phyloP scores from a whole-genome alignment of 495 filamentous ascomycete species.

The Parathielavia hyrcaniae region DNA sequence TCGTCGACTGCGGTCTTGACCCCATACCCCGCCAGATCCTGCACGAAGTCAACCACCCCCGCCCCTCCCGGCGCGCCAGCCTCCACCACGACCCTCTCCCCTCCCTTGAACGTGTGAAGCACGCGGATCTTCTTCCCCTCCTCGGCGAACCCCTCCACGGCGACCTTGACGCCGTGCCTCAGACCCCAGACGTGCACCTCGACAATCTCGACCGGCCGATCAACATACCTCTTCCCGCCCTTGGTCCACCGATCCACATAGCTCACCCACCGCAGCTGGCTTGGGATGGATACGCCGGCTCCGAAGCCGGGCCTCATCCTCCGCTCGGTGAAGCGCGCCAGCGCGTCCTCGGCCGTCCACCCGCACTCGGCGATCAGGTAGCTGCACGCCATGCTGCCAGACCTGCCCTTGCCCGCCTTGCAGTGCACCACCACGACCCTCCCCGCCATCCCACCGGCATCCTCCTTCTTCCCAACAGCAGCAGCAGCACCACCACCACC shows the following conservation, averaged over 20 bases:
- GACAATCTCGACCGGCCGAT: slow-evolving; percentile 73
- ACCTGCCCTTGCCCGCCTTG: slow-evolving; percentile 93
- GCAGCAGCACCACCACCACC: background rate
- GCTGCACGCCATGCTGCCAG: slow-evolving; percentile 78
- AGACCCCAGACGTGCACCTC: slow-evolving; percentile 90
- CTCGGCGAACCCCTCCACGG: slow-evolving; percentile 77
- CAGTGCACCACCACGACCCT: slow-evolving; percentile 89
- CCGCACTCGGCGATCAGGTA: slow-evolving; percentile 88
- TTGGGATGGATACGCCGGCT: slow-evolving; percentile 84
- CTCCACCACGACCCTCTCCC: slow-evolving; percentile 69
- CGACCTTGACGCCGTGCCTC: slow-evolving; percentile 78
- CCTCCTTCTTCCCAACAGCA: background rate
- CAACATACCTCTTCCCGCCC: slow-evolving; percentile 70
- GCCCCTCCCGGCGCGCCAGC: slow-evolving; percentile 43
- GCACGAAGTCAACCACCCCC: slow-evolving; percentile 46
- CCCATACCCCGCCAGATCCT: slow-evolving; percentile 48
- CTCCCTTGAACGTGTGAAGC: slow-evolving; percentile 70
- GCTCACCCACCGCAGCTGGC: slow-evolving; percentile 79
- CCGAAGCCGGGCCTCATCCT: slow-evolving; percentile 88
- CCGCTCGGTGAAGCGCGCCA: slow-evolving; percentile 75
- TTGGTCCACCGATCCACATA: slow-evolving; percentile 84
- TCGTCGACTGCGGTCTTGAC: slow-evolving; percentile 23
- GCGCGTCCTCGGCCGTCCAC: slow-evolving; percentile 72
- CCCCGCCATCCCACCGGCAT: slow-evolving; percentile 13
- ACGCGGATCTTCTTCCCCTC: slow-evolving; percentile 79